phyloP scores from a whole-genome alignment of 1,284 basidiomycete species.

The Naganishia sp. region DNA sequence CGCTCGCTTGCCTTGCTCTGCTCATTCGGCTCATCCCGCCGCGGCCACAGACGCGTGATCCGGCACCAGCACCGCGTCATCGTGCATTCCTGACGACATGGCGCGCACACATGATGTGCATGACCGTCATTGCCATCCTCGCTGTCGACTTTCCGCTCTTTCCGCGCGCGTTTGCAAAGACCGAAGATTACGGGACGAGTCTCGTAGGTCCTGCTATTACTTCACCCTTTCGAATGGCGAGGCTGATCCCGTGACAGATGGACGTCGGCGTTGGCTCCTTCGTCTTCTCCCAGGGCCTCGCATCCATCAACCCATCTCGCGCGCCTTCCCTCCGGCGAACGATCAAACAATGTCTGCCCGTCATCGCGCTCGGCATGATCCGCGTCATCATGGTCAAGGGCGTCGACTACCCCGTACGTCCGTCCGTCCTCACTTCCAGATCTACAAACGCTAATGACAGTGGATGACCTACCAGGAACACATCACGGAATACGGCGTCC shows the following conservation, averaged over 20 bases:
- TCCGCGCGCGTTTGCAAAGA: conserved; percentile 84
- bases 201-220: conserved; percentile 61
- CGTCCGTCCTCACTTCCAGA: not conserved
- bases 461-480: conserved; percentile 69
- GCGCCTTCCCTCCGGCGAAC: conserved; percentile 43
- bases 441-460: not conserved
- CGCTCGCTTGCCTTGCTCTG: conserved; percentile 53
- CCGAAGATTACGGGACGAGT: conserved; percentile 91
- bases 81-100: conserved; percentile 76
- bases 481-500: conserved; percentile 89
- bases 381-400: conserved; percentile 87
- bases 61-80: conserved; percentile 3
- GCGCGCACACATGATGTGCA: conserved; percentile 90
- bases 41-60: not conserved
- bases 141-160: conserved; percentile 96
- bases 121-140: conserved; percentile 87
- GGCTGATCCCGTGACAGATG: conserved; percentile 65
- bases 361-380: conserved; percentile 73
- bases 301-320: conserved; percentile 61
- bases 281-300: conserved; percentile 92
- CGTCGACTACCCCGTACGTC: conserved; percentile 81
- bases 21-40: conserved; percentile 4
- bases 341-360: conserved; percentile 64
- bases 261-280: conserved; percentile 96
- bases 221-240: not conserved